A percentile compares a stretch with the other conserved stretches of the same genome.
These are phyloP conservation scores for Pythium brachiatum DNA, from an alignment of 352 stramenopile genomes.

Conservation along the genomic window DNA sequence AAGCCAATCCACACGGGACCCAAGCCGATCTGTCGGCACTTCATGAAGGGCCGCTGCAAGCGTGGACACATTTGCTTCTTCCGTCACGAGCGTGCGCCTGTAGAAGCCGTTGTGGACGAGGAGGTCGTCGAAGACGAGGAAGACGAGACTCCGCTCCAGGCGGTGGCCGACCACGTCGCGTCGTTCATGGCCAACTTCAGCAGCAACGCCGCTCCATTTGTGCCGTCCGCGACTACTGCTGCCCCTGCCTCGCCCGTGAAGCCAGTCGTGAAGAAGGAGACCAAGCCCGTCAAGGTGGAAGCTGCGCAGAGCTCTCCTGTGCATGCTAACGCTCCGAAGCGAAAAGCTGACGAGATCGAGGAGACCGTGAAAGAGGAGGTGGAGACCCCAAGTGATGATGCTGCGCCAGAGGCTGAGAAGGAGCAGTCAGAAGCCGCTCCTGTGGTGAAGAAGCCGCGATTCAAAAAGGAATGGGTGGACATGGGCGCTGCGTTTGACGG, in stretches of 20 bases:
- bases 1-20: constrained; percentile 22
- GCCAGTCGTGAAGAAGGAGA: constrained; percentile 17
- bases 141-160: constrained; percentile 16
- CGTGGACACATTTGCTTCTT: constrained; percentile 37
- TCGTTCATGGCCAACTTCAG: constrained; percentile 35
- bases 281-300: background rate
- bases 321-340: background rate
- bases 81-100: constrained; percentile 26
- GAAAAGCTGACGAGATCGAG: constrained; percentile 5
- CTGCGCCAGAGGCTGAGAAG: background rate
- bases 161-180: constrained; percentile 38
- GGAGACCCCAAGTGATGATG: background rate
- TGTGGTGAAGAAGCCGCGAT: constrained; percentile 6
- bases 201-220: constrained; percentile 8
- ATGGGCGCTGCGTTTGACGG: constrained; percentile 76
- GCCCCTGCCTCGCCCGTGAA: background rate
- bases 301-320: background rate
- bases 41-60: constrained; percentile 32
- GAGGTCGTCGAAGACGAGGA: constrained; percentile 28
- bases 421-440: constrained; percentile 13
- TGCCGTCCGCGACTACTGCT: background rate
- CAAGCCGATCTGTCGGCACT: constrained; percentile 27
- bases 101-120: constrained; percentile 16
- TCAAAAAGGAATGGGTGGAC: constrained; percentile 53
- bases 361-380: background rate